Conservation (phyloP, 2,329 filamentous ascomycete genomes). For the Beauveria caledonica region DNA sequence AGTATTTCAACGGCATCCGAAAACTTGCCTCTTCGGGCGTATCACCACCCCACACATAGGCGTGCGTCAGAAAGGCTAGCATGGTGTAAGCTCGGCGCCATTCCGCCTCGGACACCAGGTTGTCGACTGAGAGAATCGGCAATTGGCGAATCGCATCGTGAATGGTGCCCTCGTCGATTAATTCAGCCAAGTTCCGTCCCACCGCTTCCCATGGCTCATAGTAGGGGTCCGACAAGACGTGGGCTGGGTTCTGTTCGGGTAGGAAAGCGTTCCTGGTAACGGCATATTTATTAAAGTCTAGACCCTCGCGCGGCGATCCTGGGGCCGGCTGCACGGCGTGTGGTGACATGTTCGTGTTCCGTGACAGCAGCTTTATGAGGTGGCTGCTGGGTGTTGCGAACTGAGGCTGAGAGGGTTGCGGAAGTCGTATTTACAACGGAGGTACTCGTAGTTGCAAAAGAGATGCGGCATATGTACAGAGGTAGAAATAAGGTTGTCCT, state of each 20-base stretch:
- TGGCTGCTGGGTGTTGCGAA: background rate
- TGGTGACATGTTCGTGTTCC: slow-evolving; percentile 30
- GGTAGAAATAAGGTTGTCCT: background rate
- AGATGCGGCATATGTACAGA: background rate
- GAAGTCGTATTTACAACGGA: too few species aligned
- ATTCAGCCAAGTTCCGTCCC: slow-evolving; percentile 55
- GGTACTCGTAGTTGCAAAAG: too few species aligned
- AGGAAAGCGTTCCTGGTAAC: slow-evolving; percentile 63
- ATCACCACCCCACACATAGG: slow-evolving; percentile 83
- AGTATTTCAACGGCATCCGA: too few species aligned
- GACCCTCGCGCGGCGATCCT: slow-evolving; percentile 14
- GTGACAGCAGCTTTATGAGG: background rate
- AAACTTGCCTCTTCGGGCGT: slow-evolving; percentile 57
- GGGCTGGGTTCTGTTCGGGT: slow-evolving; percentile 59
- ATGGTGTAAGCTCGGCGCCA: slow-evolving; percentile 77
- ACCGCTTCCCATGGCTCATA: slow-evolving; percentile 75
- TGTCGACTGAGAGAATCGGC: slow-evolving; percentile 60
- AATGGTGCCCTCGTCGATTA: slow-evolving; percentile 58
- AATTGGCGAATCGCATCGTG: slow-evolving; percentile 55
- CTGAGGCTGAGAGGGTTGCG: too few species aligned
- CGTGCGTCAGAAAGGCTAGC: slow-evolving; percentile 71
- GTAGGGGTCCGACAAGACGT: slow-evolving; percentile 57
- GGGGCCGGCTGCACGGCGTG: slow-evolving; percentile 26
- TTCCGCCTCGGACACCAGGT: slow-evolving; percentile 57
- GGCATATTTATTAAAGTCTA: slow-evolving; percentile 27